These are phyloP conservation scores for Lophiostoma macrostomum DNA, from an alignment of 495 filamentous ascomycete genomes.

Conservation along the genomic window DNA sequence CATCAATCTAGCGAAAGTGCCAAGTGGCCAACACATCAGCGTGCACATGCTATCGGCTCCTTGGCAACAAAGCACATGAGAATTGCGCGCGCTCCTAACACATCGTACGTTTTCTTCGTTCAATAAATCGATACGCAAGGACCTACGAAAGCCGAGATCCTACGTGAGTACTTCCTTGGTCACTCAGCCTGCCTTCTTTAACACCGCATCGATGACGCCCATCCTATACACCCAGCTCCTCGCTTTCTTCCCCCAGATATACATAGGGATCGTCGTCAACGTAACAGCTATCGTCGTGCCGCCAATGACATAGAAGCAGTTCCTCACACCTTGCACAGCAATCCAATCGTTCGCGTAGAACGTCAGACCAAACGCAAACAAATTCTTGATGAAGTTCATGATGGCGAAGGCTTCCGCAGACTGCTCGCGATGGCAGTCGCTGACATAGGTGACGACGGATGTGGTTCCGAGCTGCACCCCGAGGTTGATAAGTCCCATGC, in stretches of 20 bases:
- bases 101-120: too few relatives aligned
- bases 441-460: not conserved
- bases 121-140: too few relatives aligned
- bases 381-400: not conserved
- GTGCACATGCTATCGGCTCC: too few relatives aligned
- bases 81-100: too few relatives aligned
- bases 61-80: too few relatives aligned
- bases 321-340: not conserved
- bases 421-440: not conserved
- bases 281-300: not conserved
- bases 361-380: conserved; percentile 2
- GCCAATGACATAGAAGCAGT: not conserved
- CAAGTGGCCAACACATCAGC: too few relatives aligned
- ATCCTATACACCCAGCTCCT: not conserved
- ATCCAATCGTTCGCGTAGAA: not conserved
- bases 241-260: not conserved
- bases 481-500: not conserved
- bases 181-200: too few relatives aligned
- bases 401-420: not conserved
- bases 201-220: too few relatives aligned
- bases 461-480: not conserved
- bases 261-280: not conserved
- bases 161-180: too few relatives aligned
- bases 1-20: too few relatives aligned
- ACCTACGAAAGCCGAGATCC: too few relatives aligned